Conservation (phyloP, 331 rosid species). For the Quercus phellos region DNA sequence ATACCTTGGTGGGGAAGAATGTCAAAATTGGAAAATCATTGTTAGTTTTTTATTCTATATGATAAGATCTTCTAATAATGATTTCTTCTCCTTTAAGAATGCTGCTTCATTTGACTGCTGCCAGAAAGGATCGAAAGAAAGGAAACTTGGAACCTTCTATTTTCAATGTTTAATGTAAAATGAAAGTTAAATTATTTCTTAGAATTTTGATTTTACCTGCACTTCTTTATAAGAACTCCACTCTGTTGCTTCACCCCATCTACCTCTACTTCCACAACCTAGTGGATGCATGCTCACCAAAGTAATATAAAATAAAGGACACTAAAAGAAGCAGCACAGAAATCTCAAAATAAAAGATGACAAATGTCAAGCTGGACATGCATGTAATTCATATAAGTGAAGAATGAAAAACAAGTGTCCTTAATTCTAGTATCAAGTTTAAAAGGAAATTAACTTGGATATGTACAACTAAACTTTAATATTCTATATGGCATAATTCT, state of each 20-base stretch:
- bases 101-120: not conserved
- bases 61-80: not conserved
- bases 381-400: not conserved
- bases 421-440: not conserved
- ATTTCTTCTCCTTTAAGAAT: not conserved
- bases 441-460: not conserved
- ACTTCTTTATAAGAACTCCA: constrained; percentile 85
- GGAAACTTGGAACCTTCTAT: not conserved
- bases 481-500: not conserved
- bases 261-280: constrained; percentile 90
- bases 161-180: not conserved
- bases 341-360: not conserved
- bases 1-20: constrained; percentile 44
- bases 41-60: not conserved
- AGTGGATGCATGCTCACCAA: constrained; percentile 20
- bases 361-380: not conserved
- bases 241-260: constrained; percentile 84
- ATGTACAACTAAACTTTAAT: not conserved
- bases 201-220: constrained; percentile 54
- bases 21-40: not conserved
- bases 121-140: not conserved
- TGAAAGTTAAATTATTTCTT: too few relatives aligned
- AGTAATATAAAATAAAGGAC: constrained; percentile 13
- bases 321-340: constrained; percentile 1
- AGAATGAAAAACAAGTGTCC: not conserved